Evolutionary conservation across 768 basidiomycete species (phyloP), one percentile per base, ranked within the genome.

Genomic region (Candolleomyces aberdarensis): DNA sequence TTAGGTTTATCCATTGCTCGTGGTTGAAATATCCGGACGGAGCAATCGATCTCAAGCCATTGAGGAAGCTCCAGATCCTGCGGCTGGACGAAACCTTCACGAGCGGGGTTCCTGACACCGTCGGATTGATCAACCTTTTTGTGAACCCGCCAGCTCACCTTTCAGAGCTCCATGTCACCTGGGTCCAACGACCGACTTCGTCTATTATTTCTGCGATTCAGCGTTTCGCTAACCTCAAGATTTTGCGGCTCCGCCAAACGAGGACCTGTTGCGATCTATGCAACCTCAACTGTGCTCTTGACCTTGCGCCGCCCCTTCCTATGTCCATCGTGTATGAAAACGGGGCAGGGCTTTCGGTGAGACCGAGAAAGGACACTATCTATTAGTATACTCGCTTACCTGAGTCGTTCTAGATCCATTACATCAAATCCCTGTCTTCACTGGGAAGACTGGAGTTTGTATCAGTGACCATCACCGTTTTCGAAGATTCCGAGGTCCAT

Each of bases 211-310:
- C 17, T n/a, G 31, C 6, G 13, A 14, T 53, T 13, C 29, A 53
- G 32, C n/a, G 10, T 36, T 53, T 53, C 52, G 31, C 5, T 9
- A n/a, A 53, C 15, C 22, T 61, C 48, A 48, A 19, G 56, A 52
- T 44, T 7, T 40, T 62, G 43, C 19, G 32, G 3, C 19, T 58
- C 9, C 17, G 51, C 19, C 55, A 52, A 36, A 22, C 14, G n/a
- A 15, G 44, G 11, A n/a, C 53, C n/a, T 62, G 56, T 41, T 62
- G 60, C 31, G 31, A 47, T 26, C 56, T 58, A 10, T 62, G 61
- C 32, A 52, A 44, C n/a, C 43, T 52, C 20, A 29, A 22, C 14
- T 50, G 40, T 19, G 17, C 44, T 26, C 49, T 62, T 11, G 22
- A 36, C 7, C 32, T 46, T 9, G 36, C 32, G 17, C 22, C 31